Evolutionary conservation across 208 protist genomes (phyloP).

Genomic region (Acanthamoeba sp.): DNA sequence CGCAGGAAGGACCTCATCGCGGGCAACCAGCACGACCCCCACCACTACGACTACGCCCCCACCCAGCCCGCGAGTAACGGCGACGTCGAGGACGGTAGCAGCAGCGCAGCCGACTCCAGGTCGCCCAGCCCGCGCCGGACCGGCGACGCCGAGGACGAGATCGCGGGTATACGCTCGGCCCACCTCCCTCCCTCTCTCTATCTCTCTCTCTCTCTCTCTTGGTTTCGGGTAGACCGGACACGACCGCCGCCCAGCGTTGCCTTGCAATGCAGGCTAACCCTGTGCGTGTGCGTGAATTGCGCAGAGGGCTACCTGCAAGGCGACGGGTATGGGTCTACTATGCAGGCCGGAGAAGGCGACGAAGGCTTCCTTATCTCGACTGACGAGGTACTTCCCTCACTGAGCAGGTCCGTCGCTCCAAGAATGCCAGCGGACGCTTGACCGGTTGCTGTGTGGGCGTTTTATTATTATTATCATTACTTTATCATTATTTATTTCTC

Average conservation of each 20-base stretch:
- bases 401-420: too few relatives aligned
- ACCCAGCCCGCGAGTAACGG: too few relatives aligned
- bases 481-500: too few relatives aligned
- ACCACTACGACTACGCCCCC: background rate
- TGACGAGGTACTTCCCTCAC: background rate
- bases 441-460: too few relatives aligned
- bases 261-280: too few relatives aligned
- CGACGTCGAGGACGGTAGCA: background rate
- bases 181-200: background rate
- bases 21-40: background rate
- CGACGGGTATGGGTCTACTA: background rate
- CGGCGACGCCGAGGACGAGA: background rate
- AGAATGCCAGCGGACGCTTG: too few relatives aligned
- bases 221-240: background rate
- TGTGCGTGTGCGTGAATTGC: background rate
- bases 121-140: too few relatives aligned
- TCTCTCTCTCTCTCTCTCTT: background rate
- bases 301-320: background rate
- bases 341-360: background rate
- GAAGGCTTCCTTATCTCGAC: background rate
- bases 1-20: conserved; percentile 19
- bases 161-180: background rate
- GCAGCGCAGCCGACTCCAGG: background rate
- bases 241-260: too few relatives aligned
- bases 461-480: too few relatives aligned